Base-by-base conservation (phyloP, 1,139 yeast genomes). In the Debaryomycetaceae sp. region DNA sequence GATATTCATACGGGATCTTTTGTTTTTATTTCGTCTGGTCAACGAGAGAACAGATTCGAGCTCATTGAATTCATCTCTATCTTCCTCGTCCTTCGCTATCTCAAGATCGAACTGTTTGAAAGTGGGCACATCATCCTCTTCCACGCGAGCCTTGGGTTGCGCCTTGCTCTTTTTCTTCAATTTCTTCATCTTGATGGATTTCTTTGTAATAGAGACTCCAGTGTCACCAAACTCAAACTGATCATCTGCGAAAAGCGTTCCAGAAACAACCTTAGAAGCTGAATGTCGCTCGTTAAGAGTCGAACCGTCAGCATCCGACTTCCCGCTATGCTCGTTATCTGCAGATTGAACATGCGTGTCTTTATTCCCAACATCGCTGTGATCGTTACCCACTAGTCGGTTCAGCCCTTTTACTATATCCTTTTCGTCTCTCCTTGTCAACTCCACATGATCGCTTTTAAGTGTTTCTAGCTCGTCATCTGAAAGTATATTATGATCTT, bases 401-500 rank as follows among this genome's bases (percentile, higher is more conserved):
- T 14, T 48, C 3, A 61, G 59, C 6, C 52, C 48, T 34, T 57
- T 49, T 29, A 63, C 49, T 17, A 17, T 17, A 17, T 17, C 20
- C 44, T 64, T 66, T 14, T 65, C 54, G 40, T 68, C 61, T 13
- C 14, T 36, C 13, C n/a, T 23, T 8, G 34, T n/a, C 9, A 14
- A 8, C 13, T n/a, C 34, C 40, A 83, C 54, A 24, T 55, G 45
- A 6, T 69, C 74, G 46, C 80, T 78, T 37, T 68, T 76, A 39
- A 83, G 64, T 41, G 65, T 72, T 43, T 70, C 76, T 7, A 48
- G 54, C 7, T 68, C 78, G 20, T 72, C 76, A 33, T 69, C 76
- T 2, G 76, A 82, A 35, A 79, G 53, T 2, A 87, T 64, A 6
- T 69, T 69, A 1, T 68, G 60, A 49, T 89, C 97, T 45, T 83